These are phyloP conservation scores for Leccinellum rugosiceps DNA, from an alignment of 768 basidiomycete species.

Conservation along the genomic window DNA sequence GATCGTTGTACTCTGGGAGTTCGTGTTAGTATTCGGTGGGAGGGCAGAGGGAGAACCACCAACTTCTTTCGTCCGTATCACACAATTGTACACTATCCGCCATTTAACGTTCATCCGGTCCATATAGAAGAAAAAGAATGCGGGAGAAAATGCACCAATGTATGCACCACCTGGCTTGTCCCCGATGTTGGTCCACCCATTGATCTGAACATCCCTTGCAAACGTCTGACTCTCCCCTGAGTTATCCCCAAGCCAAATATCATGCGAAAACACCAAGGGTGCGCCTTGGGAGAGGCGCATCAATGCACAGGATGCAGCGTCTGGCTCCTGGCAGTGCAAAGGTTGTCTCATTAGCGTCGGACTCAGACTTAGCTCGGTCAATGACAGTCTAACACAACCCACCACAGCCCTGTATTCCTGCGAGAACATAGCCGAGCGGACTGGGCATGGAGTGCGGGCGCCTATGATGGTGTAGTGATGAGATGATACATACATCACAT, in stretches of 20 bases:
- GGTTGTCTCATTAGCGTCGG: neutral
- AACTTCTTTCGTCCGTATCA: slow-evolving; percentile 62
- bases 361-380: neutral
- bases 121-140: neutral
- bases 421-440: neutral
- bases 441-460: neutral
- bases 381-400: neutral
- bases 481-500: slow-evolving; percentile 36
- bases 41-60: neutral
- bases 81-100: slow-evolving; percentile 61
- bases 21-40: neutral
- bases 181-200: slow-evolving; percentile 72
- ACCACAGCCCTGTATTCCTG: neutral
- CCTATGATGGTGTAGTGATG: neutral
- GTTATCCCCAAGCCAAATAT: slow-evolving; percentile 69
- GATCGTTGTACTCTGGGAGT: slow-evolving; percentile 51
- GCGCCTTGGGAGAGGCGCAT: slow-evolving; percentile 31
- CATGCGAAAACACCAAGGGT: slow-evolving; percentile 60
- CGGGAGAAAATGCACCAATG: slow-evolving; percentile 43
- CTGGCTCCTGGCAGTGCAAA: slow-evolving; percentile 15
- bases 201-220: slow-evolving; percentile 61
- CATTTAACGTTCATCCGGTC: neutral
- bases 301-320: slow-evolving; percentile 21
- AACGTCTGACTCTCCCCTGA: slow-evolving; percentile 53
- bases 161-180: slow-evolving; percentile 64